Percentiles rank a stretch among this genome's conserved stretches.
These are phyloP conservation scores for Leptodermis oblonga DNA, from an alignment of 257 asterid species.

Conservation along the genomic window DNA sequence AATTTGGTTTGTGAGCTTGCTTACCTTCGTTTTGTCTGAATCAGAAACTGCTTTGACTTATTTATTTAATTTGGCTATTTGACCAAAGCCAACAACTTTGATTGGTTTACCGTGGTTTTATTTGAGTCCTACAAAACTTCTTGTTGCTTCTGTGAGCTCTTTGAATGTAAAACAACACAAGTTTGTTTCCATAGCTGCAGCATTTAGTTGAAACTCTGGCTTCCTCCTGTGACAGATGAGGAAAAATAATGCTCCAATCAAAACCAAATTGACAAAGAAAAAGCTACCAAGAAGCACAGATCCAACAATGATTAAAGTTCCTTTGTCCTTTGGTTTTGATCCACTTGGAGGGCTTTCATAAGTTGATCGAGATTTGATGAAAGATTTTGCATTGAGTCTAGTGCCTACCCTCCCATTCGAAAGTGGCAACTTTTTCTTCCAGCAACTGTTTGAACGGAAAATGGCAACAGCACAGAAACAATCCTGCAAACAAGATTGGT, in stretches of 20 bases:
- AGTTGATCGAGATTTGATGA: conserved; percentile 34
- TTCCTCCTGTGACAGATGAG: conserved; percentile 8
- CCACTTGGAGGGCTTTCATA: conserved; percentile 3
- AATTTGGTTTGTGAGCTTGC: too few species aligned
- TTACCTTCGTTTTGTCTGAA: too few species aligned
- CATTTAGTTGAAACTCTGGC: neutral
- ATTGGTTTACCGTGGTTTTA: too few species aligned
- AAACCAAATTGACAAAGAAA: conserved; percentile 28
- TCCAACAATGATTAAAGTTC: conserved; percentile 25
- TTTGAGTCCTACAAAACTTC: too few species aligned
- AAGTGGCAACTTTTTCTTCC: conserved; percentile 69
- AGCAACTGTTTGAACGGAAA: conserved; percentile 35
- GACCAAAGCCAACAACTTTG: too few species aligned
- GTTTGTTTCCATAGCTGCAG: conserved; percentile 1
- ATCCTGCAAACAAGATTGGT: conserved; percentile 41
- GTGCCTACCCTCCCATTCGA: conserved; percentile 51
- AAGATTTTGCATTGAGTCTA: conserved; percentile 22
- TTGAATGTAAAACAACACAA: conserved; percentile 17
- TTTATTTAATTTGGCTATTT: too few species aligned
- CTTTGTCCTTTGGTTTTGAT: conserved; percentile 10
- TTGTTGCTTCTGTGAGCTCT: conserved; percentile 28
- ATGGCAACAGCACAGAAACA: conserved; percentile 50
- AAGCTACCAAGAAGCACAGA: conserved; percentile 52
- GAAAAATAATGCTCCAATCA: conserved; percentile 28
- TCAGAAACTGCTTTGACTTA: too few species aligned